These are phyloP conservation scores for Melastoma malabathricum DNA, from an alignment of 345 rosid genomes.

Conservation along the genomic window DNA sequence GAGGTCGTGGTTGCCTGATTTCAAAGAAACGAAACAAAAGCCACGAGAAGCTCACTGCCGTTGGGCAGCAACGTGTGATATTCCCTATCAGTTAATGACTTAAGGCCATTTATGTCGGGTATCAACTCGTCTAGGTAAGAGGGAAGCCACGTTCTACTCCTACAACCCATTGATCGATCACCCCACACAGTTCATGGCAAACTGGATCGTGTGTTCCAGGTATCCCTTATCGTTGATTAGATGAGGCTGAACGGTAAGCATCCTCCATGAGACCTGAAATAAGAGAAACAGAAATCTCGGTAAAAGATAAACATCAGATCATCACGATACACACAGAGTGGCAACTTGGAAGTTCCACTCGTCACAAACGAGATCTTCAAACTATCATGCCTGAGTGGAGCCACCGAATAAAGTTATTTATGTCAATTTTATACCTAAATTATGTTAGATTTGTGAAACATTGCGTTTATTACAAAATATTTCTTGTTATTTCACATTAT, in stretches of 20 bases:
- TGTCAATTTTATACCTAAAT: too few relatives aligned
- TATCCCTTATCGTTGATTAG: slow-evolving; percentile 52
- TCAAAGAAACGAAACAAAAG: slow-evolving; percentile 1
- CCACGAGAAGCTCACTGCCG: slow-evolving; percentile 14
- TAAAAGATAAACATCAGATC: slow-evolving; percentile 2
- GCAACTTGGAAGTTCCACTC: slow-evolving; percentile 74
- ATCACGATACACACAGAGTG: not conserved
- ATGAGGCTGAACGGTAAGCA: slow-evolving; percentile 63
- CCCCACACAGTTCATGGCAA: slow-evolving; percentile 81
- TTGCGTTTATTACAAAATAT: too few relatives aligned
- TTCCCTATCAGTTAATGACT: slow-evolving; percentile 50
- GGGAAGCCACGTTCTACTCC: slow-evolving; percentile 59
- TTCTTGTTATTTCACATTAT: too few relatives aligned
- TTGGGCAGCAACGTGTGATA: slow-evolving; percentile 34
- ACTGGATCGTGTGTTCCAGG: slow-evolving; percentile 43
- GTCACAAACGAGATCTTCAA: slow-evolving; percentile 72
- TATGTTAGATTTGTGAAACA: too few relatives aligned
- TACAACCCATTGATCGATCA: slow-evolving; percentile 68
- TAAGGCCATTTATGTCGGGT: slow-evolving; percentile 40
- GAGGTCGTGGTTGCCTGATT: too few relatives aligned
- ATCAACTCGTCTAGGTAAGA: slow-evolving; percentile 37
- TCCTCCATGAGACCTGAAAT: slow-evolving; percentile 62
- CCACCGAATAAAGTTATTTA: slow-evolving; percentile 57
- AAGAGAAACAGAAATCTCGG: slow-evolving; percentile 5
- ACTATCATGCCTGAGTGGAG: slow-evolving; percentile 71